phyloP scores from a whole-genome alignment of 2,329 filamentous ascomycete genomes.

The Aspergillus udagawae region DNA sequence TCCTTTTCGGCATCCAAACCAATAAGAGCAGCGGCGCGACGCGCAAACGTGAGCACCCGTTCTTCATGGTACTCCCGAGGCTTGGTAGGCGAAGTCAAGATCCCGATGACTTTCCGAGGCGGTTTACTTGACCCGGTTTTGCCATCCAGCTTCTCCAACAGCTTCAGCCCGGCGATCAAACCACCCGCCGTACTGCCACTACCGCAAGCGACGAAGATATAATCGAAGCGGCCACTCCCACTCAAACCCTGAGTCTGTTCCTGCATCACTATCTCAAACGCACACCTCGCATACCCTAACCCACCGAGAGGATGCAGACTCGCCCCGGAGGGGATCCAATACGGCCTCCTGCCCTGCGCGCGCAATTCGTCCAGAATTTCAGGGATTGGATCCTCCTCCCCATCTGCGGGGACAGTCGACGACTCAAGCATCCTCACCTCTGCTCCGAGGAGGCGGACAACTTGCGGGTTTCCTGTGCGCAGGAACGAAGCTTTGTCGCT shows the following conservation, averaged over 20 bases:
- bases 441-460: slow-evolving; percentile 29
- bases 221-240: slow-evolving; percentile 26
- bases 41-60: slow-evolving; percentile 28
- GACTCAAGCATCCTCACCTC: slow-evolving; percentile 50
- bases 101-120: slow-evolving; percentile 26
- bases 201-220: slow-evolving; percentile 34
- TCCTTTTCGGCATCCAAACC: slow-evolving; percentile 24
- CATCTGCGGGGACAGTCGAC: slow-evolving; percentile 46
- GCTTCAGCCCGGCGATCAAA: slow-evolving; percentile 31
- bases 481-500: slow-evolving; percentile 17
- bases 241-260: slow-evolving; percentile 16
- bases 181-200: slow-evolving; percentile 35
- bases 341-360: slow-evolving; percentile 17
- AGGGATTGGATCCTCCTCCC: slow-evolving; percentile 32
- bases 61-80: slow-evolving; percentile 26
- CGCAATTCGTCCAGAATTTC: slow-evolving; percentile 22
- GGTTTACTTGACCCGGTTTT: not conserved
- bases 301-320: slow-evolving; percentile 32
- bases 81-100: slow-evolving; percentile 31
- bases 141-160: slow-evolving; percentile 22
- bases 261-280: slow-evolving; percentile 30
- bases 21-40: slow-evolving; percentile 22
- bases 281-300: slow-evolving; percentile 30
- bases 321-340: slow-evolving; percentile 35
- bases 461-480: slow-evolving; percentile 24